Evolutionary conservation across 805 yeast species (phyloP), one percentile per base, ranked within the genome.

Genomic region (Blastobotrys americana): DNA sequence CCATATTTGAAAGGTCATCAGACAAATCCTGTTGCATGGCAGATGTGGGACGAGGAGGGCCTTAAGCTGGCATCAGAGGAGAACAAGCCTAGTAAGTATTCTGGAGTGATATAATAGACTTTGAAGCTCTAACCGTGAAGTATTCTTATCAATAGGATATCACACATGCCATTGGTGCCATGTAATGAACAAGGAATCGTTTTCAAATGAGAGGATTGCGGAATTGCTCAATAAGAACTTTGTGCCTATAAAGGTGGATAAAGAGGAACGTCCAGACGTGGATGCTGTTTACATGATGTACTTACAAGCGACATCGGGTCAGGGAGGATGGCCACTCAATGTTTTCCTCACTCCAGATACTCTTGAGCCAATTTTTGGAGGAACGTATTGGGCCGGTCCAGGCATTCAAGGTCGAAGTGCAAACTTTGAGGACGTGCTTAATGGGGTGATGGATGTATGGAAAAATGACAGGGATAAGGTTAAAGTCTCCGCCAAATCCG

Each of bases 301-400:
- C 44, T 49, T 66, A 31, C 70, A 66, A 52, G 65, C 60, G 3
- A 53, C 60, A 8, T 47, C 51, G 15, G 66, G 66, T n/a, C 56
- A 55, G 1, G 65, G 68, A 9, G 70, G 70, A 16, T 66, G 70
- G 70, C 70, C 70, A 3, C 49, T 66, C 36, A 66, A 65, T 46
- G 67, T 60, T 2, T 64, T 66, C 48, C 53, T 66, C 41, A 55
- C 58, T 1, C 70, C 70, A 1, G 58, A 56, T 2, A 41, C 57
- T 1, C 53, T 60, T 39, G 55, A 55, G 28, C 70, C 70, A 13
- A 55, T 65, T 27, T 61, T 55, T 44, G 70, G 66, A 2, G 71
- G 70, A 3, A 63, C 67, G 4, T 66, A 61, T 44, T 64, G 67
- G 65, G 55, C 63, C 2, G 66, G 67, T 2, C 66, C 67, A 1